A percentile compares a stretch with the other conserved stretches of the same genome.
Conservation (phyloP, 129 eudicot species). For the Flaveria linearis region DNA sequence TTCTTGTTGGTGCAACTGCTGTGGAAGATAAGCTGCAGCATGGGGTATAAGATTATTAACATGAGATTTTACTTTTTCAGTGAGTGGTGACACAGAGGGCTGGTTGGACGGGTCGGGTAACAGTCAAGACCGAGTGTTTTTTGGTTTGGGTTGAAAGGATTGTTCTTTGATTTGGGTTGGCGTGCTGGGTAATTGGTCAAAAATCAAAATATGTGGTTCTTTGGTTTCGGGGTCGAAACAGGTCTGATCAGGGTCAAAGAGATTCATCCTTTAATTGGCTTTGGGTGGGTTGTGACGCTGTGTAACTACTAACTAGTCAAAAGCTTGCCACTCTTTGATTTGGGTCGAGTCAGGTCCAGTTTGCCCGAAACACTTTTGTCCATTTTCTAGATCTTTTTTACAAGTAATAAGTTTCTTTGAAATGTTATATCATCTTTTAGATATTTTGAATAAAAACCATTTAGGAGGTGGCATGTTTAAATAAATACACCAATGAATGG, state of each 20-base stretch:
- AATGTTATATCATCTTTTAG: neutral
- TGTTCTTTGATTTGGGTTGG: slow-evolving; percentile 8
- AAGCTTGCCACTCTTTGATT: neutral
- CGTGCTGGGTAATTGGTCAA: neutral
- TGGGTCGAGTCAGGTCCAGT: neutral
- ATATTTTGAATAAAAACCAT: neutral
- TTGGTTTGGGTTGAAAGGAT: neutral
- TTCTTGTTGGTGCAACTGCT: slow-evolving; percentile 97
- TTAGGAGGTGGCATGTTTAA: neutral
- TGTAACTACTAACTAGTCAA: neutral
- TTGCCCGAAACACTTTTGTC: neutral
- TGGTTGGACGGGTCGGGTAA: slow-evolving; percentile 7
- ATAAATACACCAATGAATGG: neutral
- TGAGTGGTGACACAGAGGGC: neutral
- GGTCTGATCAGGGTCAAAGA: neutral
- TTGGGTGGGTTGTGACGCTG: neutral
- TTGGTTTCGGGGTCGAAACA: neutral
- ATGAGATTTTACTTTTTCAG: neutral
- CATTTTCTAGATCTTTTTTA: neutral
- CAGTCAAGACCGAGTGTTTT: neutral
- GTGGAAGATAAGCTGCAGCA: slow-evolving; percentile 94
- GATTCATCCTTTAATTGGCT: neutral
- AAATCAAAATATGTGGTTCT: neutral
- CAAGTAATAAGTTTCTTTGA: neutral
- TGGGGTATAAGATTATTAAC: slow-evolving; percentile 55